Evolutionary conservation across 1,284 basidiomycete species (phyloP).

Genomic region (Moesziomyces sp.): DNA sequence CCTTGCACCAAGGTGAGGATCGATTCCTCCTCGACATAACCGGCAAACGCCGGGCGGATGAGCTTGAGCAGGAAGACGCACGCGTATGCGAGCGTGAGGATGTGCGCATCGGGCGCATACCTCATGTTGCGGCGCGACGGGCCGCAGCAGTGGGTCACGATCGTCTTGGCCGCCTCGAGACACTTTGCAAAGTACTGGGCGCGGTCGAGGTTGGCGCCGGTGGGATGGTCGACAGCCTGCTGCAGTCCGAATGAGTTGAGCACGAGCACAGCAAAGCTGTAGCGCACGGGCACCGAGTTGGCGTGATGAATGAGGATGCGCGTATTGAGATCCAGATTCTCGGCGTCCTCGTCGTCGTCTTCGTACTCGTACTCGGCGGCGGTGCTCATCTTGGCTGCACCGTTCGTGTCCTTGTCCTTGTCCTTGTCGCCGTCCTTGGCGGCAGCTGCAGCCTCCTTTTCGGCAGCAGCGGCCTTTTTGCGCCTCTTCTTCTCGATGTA

Average conservation of each 20-base stretch:
- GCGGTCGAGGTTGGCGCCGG: constrained; percentile 57
- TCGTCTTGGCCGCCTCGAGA: constrained; percentile 61
- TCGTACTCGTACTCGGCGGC: constrained; percentile 22
- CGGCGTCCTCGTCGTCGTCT: constrained; percentile 54
- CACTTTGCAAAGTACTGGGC: constrained; percentile 66
- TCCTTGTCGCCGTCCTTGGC: constrained; percentile 22
- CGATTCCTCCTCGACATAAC: constrained; percentile 75
- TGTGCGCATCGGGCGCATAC: constrained; percentile 90
- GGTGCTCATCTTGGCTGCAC: not conserved
- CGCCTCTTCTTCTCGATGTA: constrained; percentile 29
- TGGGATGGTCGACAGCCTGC: constrained; percentile 79
- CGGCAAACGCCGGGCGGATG: constrained; percentile 81
- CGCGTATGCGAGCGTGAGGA: constrained; percentile 89
- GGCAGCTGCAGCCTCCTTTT: constrained; percentile 18
- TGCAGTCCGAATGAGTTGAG: constrained; percentile 95
- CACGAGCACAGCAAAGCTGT: constrained; percentile 62
- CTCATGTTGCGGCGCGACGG: constrained; percentile 72
- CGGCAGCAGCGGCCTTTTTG: constrained; percentile 8
- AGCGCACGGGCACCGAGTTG: constrained; percentile 59
- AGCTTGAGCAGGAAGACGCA: constrained; percentile 75
- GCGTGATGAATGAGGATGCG: constrained; percentile 59
- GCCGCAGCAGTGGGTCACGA: constrained; percentile 51
- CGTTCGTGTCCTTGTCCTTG: constrained; percentile 3
- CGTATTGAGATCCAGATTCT: constrained; percentile 57
- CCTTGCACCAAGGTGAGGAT: constrained; percentile 80